A percentile compares a stretch with the other conserved stretches of the same genome.
Evolutionary conservation across 441 rosid species (phyloP).

Genomic region (Gossypium gossypioides): DNA sequence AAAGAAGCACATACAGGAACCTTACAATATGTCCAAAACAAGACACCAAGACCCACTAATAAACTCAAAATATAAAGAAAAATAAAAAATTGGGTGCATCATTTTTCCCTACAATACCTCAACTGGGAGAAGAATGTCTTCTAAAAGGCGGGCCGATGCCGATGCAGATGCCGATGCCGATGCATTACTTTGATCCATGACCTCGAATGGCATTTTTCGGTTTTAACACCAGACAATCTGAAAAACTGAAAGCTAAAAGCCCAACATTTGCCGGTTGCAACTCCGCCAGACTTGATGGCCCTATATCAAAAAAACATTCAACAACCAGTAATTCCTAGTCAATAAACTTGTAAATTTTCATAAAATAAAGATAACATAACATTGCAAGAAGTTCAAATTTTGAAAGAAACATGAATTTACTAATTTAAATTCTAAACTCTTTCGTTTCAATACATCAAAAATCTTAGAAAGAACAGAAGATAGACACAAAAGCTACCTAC

Average conservation of each 20-base stretch:
- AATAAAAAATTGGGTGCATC: neutral
- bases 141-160: slow-evolving; percentile 39
- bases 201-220: slow-evolving; percentile 48
- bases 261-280: neutral
- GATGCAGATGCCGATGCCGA: slow-evolving; percentile 28
- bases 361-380: neutral
- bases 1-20: neutral
- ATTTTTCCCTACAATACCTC: slow-evolving; percentile 41
- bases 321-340: slow-evolving; percentile 14
- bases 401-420: neutral
- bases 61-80: neutral
- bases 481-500: slow-evolving; percentile 8
- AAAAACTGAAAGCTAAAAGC: slow-evolving; percentile 19
- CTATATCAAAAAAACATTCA: slow-evolving; percentile 21
- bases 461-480: neutral
- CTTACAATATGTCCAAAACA: neutral
- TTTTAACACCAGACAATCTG: slow-evolving; percentile 17
- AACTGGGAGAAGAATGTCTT: slow-evolving; percentile 33
- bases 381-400: neutral
- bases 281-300: slow-evolving; percentile 10
- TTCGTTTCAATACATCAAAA: neutral
- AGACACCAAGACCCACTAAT: neutral
- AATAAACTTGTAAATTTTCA: neutral
- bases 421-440: neutral
- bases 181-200: slow-evolving; percentile 56